phyloP scores from a whole-genome alignment of 306 rosid genomes.

The Arachis stenosperma region DNA sequence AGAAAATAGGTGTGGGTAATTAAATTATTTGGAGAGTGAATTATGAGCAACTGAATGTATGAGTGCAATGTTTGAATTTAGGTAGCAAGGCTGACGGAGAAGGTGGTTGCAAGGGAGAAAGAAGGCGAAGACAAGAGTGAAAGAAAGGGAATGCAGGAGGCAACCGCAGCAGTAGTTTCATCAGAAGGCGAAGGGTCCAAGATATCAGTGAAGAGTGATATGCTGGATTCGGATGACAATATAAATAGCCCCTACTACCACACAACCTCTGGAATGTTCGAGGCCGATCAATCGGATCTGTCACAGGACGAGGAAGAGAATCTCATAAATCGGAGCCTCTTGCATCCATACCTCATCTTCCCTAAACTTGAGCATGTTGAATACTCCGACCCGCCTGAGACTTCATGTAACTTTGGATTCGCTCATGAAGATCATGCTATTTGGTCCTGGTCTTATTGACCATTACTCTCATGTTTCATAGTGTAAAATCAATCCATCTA shows the following conservation, averaged over 20 bases:
- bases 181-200: slow-evolving; percentile 61
- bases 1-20: too few relatives aligned
- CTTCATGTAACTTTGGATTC: slow-evolving; percentile 65
- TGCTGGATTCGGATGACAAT: slow-evolving; percentile 50
- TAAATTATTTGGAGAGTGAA: too few relatives aligned
- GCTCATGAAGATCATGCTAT: slow-evolving; percentile 72
- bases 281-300: slow-evolving; percentile 68
- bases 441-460: slow-evolving; percentile 74
- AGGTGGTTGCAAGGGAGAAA: slow-evolving; percentile 49
- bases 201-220: slow-evolving; percentile 65
- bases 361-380: slow-evolving; percentile 65
- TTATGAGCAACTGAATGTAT: background rate
- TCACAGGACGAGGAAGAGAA: slow-evolving; percentile 86
- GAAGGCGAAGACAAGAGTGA: slow-evolving; percentile 44
- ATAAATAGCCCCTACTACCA: too few relatives aligned
- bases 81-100: slow-evolving; percentile 60
- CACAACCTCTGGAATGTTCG: slow-evolving; percentile 1
- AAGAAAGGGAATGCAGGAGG: slow-evolving; percentile 45
- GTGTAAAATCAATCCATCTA: too few relatives aligned
- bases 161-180: slow-evolving; percentile 37
- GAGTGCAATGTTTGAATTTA: slow-evolving; percentile 28
- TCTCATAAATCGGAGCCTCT: slow-evolving; percentile 44
- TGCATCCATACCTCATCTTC: slow-evolving; percentile 56
- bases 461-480: too few relatives aligned
- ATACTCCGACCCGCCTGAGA: slow-evolving; percentile 65